Percentiles rank a stretch among this genome's conserved stretches.
These are phyloP conservation scores for Pyrenochaeta sp. DNA, from an alignment of 2,329 filamentous ascomycete genomes.

Conservation along the genomic window DNA sequence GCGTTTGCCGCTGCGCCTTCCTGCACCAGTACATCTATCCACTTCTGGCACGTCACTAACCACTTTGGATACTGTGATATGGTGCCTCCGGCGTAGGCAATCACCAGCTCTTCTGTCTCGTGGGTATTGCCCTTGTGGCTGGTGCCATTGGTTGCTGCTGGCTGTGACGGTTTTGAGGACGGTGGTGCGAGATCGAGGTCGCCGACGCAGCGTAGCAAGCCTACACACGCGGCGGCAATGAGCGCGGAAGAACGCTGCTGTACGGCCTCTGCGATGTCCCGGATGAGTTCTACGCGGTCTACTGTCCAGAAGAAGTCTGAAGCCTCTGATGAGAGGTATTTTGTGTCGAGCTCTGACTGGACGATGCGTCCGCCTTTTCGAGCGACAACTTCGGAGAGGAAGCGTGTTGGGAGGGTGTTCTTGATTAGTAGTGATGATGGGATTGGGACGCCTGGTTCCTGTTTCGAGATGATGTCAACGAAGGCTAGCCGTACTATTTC, in stretches of 20 bases:
- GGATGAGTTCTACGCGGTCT: slow-evolving; percentile 65
- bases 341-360: slow-evolving; percentile 52
- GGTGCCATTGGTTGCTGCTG: slow-evolving; percentile 23
- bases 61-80: slow-evolving; percentile 83
- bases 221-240: slow-evolving; percentile 75
- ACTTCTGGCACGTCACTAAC: slow-evolving; percentile 71
- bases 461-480: slow-evolving; percentile 65
- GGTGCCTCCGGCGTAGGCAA: slow-evolving; percentile 81
- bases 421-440: slow-evolving; percentile 63
- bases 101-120: slow-evolving; percentile 71
- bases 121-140: slow-evolving; percentile 33
- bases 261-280: slow-evolving; percentile 73
- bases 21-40: slow-evolving; percentile 66
- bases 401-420: slow-evolving; percentile 74
- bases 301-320: slow-evolving; percentile 64
- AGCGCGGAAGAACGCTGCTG: slow-evolving; percentile 76
- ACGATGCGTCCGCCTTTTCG: slow-evolving; percentile 22
- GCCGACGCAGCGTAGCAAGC: slow-evolving; percentile 71
- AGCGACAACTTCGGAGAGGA: slow-evolving; percentile 74
- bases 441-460: slow-evolving; percentile 50
- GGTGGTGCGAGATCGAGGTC: slow-evolving; percentile 62
- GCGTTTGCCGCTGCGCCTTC: slow-evolving; percentile 48
- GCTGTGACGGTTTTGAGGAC: slow-evolving; percentile 16
- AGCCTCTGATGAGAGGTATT: slow-evolving; percentile 61
- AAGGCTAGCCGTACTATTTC: slow-evolving; percentile 77